A percentile compares a stretch with the other conserved stretches of the same genome.
phyloP scores from a whole-genome alignment of 805 yeast species.

The Saturnispora bothae region DNA sequence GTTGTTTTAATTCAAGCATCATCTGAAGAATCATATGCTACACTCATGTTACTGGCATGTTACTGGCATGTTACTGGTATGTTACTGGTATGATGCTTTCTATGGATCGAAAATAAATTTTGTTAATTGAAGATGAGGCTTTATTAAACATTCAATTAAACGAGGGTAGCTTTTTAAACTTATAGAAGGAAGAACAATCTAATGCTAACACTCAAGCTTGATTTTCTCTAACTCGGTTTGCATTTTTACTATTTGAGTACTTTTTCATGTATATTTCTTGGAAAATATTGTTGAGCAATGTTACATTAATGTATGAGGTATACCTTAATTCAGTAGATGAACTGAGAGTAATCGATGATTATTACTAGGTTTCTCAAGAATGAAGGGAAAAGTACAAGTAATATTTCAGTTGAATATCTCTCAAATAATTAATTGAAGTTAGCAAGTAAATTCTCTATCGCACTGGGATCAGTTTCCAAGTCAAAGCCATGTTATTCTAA shows the following conservation, averaged over 20 bases:
- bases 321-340: too few species aligned
- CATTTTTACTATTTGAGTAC: slow-evolving; percentile 3
- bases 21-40: too few species aligned
- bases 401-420: too few species aligned
- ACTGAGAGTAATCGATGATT: too few species aligned
- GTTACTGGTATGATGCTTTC: slow-evolving; percentile 98
- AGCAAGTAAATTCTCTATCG: background rate
- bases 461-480: too few species aligned
- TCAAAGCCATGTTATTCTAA: too few species aligned
- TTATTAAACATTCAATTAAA: slow-evolving; percentile 82
- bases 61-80: slow-evolving; percentile 96
- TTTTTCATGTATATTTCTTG: slow-evolving; percentile 2
- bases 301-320: too few species aligned
- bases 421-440: slow-evolving; percentile 1
- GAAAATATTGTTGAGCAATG: too few species aligned
- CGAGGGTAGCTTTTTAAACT: slow-evolving; percentile 93
- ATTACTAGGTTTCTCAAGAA: too few species aligned
- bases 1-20: slow-evolving; percentile 76
- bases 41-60: too few species aligned
- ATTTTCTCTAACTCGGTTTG: background rate
- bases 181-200: slow-evolving; percentile 48
- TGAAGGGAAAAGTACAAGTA: too few species aligned
- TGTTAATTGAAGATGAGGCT: slow-evolving; percentile 82
- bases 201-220: slow-evolving; percentile 5
- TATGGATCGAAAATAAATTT: slow-evolving; percentile 83